Conservation (phyloP, 2,329 filamentous ascomycete genomes). For the Ophiostoma tasmaniense region DNA sequence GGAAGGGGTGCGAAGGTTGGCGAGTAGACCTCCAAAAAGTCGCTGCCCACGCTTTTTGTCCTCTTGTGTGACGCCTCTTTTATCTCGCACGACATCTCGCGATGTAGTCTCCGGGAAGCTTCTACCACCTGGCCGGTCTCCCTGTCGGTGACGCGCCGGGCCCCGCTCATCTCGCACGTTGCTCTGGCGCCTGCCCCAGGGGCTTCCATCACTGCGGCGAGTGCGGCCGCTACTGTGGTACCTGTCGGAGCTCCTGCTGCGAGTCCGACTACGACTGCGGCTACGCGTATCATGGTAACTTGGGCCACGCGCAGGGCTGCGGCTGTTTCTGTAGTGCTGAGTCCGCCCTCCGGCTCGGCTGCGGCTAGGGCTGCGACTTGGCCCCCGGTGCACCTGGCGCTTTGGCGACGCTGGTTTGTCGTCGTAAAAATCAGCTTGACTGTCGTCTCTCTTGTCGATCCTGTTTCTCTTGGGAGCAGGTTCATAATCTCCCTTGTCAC, state of each 20-base stretch:
- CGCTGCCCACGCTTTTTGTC: conserved; percentile 80
- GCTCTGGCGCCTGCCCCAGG: background rate
- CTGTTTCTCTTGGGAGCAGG: background rate
- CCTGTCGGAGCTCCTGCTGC: background rate
- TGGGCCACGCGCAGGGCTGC: background rate
- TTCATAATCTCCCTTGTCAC: background rate
- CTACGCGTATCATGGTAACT: background rate
- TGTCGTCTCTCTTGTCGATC: background rate
- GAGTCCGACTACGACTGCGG: conserved; percentile 4
- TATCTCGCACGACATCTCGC: conserved; percentile 12
- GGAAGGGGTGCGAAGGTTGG: conserved; percentile 43
- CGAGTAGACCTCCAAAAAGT: conserved; percentile 75
- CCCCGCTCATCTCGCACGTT: background rate
- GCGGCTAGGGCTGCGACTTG: background rate
- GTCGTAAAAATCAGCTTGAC: background rate
- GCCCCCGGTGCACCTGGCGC: background rate
- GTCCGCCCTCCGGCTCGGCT: background rate
- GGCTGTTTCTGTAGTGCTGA: background rate
- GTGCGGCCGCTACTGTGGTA: background rate
- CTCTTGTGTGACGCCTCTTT: conserved; percentile 45
- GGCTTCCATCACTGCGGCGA: background rate
- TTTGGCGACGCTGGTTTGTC: background rate
- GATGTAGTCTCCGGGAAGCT: background rate
- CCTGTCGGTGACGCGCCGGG: background rate
- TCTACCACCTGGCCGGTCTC: background rate